phyloP scores from a whole-genome alignment of 352 stramenopile genomes.

The Phytophthora cactorum region DNA sequence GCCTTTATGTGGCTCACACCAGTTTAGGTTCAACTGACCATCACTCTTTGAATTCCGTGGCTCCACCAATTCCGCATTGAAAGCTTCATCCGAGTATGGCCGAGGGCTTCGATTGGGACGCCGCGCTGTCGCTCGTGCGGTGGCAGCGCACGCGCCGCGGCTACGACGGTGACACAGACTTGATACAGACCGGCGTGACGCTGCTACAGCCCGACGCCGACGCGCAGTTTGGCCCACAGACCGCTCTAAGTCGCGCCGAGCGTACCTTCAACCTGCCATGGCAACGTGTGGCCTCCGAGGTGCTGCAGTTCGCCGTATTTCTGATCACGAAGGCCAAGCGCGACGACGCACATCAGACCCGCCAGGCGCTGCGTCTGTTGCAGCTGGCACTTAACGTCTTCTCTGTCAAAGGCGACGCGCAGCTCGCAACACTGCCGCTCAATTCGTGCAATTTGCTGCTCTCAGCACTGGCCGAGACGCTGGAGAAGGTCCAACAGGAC shows the following conservation, averaged over 20 bases:
- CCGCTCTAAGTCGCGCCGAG: constrained; percentile 41
- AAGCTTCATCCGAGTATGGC: constrained; percentile 19
- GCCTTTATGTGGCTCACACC: constrained; percentile 3
- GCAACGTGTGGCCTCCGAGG: constrained; percentile 61
- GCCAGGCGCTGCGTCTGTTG: constrained; percentile 56
- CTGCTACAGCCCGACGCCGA: constrained; percentile 37
- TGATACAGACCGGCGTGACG: constrained; percentile 45
- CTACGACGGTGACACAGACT: constrained; percentile 53
- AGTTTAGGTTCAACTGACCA: neutral
- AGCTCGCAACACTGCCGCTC: constrained; percentile 51
- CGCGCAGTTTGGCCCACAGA: constrained; percentile 20
- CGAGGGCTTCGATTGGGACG: constrained; percentile 42
- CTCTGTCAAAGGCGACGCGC: constrained; percentile 37
- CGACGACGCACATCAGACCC: constrained; percentile 47
- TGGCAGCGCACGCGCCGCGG: constrained; percentile 66
- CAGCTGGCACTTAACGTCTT: constrained; percentile 59
- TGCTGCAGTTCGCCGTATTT: constrained; percentile 74
- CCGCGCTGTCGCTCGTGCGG: constrained; percentile 64
- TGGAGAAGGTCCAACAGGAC: constrained; percentile 44
- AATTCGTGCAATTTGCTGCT: constrained; percentile 85
- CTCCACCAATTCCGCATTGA: constrained; percentile 19
- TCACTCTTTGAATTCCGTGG: neutral
- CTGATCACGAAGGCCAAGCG: constrained; percentile 62
- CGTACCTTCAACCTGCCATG: constrained; percentile 63
- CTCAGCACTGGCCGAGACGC: constrained; percentile 58